A percentile compares a stretch with the other conserved stretches of the same genome.
These are phyloP conservation scores for Colletotrichum liaoningense DNA, from an alignment of 2,329 filamentous ascomycete species.

Conservation along the genomic window DNA sequence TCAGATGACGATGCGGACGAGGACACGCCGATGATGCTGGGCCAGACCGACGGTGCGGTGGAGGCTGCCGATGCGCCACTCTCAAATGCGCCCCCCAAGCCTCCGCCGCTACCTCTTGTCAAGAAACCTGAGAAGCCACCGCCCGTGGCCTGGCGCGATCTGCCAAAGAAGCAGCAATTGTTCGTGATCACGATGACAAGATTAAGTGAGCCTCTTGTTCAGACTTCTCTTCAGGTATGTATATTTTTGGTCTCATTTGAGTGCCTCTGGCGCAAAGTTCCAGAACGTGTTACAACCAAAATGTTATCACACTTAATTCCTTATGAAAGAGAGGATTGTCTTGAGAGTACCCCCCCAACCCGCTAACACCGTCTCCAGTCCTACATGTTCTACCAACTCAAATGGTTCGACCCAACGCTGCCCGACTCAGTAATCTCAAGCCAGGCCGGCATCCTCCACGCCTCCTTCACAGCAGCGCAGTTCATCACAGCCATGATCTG, in stretches of 20 bases:
- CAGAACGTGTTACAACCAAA: background rate
- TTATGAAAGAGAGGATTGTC: background rate
- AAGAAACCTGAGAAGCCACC: constrained; percentile 41
- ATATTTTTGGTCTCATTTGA: background rate
- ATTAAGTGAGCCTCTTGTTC: constrained; percentile 83
- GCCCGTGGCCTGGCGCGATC: constrained; percentile 74
- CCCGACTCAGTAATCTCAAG: constrained; percentile 75
- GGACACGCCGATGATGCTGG: constrained; percentile 10
- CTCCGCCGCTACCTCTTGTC: background rate
- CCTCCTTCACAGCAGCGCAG: constrained; percentile 84
- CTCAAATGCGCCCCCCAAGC: background rate
- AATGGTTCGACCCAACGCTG: constrained; percentile 72
- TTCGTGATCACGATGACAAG: constrained; percentile 82
- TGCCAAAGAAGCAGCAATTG: constrained; percentile 83
- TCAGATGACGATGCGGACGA: constrained; percentile 7
- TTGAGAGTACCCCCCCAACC: no score
- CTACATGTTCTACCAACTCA: constrained; percentile 92
- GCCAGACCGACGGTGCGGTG: background rate
- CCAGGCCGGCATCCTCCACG: constrained; percentile 82
- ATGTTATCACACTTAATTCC: background rate
- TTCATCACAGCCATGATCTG: constrained; percentile 86
- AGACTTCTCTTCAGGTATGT: constrained; percentile 72
- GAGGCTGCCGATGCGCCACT: constrained; percentile 18
- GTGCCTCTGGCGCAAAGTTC: background rate
- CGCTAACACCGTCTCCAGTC: constrained; percentile 53